Percentiles rank a stretch among this genome's conserved stretches.
These are phyloP conservation scores for Magnaporthiopsis rhizophila DNA, from an alignment of 2,329 filamentous ascomycete species.

Conservation along the genomic window DNA sequence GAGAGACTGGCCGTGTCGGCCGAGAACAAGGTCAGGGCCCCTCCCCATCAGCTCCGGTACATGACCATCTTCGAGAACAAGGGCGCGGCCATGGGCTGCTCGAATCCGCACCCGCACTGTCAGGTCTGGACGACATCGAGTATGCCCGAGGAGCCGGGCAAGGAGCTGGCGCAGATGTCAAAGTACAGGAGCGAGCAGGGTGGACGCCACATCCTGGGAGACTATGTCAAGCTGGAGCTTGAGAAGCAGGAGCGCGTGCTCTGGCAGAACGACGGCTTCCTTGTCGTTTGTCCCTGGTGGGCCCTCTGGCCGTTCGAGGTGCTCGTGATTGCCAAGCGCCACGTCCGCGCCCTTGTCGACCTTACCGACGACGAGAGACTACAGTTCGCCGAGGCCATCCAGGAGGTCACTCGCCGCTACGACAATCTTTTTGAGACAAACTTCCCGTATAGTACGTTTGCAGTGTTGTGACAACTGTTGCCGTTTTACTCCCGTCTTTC, in stretches of 20 bases:
- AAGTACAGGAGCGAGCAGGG: conserved; percentile 68
- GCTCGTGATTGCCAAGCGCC: conserved; percentile 76
- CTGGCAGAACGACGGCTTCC: conserved; percentile 76
- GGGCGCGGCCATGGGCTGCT: conserved; percentile 95
- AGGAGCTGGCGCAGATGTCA: conserved; percentile 69
- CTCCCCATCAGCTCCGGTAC: conserved; percentile 76
- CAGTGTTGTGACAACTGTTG: neutral
- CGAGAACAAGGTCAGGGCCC: conserved; percentile 34
- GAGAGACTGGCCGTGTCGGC: conserved; percentile 24
- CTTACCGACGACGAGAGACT: conserved; percentile 62
- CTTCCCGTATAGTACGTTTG: conserved; percentile 77
- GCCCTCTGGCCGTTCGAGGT: conserved; percentile 96
- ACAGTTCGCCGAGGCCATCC: conserved; percentile 73
- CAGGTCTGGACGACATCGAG: conserved; percentile 94
- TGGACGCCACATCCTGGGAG: conserved; percentile 69
- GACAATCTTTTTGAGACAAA: conserved; percentile 96
- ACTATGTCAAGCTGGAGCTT: conserved; percentile 79
- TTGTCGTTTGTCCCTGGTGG: conserved; percentile 95
- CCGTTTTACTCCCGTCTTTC: neutral
- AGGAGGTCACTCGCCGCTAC: conserved; percentile 83
- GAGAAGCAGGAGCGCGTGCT: conserved; percentile 79
- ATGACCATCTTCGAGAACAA: conserved; percentile 99
- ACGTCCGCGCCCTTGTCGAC: conserved; percentile 80
- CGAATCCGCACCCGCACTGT: conserved; percentile 94
- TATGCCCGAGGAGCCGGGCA: conserved; percentile 78